Conservation (phyloP, 345 rosid species). For the Pelargonium nanum region DNA sequence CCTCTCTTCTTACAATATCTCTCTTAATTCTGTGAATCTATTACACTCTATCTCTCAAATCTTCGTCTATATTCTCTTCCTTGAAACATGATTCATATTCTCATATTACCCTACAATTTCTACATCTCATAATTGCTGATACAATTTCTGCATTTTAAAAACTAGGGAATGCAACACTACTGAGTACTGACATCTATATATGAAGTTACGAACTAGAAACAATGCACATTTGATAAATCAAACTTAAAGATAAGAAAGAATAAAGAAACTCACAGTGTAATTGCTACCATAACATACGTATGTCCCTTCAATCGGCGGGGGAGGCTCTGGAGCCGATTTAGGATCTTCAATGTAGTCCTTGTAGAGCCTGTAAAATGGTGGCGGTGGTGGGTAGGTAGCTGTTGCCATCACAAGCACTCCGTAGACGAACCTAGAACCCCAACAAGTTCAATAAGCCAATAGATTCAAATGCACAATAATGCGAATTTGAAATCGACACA, state of each 20-base stretch:
- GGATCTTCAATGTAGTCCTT: constrained; percentile 63
- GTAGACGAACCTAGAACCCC: background rate
- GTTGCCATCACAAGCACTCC: constrained; percentile 48
- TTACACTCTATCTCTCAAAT: too few relatives aligned
- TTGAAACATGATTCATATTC: too few relatives aligned
- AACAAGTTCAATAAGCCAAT: background rate
- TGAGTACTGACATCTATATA: background rate
- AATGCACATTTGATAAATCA: too few relatives aligned
- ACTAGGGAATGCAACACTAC: too few relatives aligned
- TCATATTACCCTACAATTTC: too few relatives aligned
- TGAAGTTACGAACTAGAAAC: background rate
- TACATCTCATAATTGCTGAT: too few relatives aligned
- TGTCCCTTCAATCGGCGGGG: constrained; percentile 68
- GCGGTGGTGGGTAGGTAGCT: constrained; percentile 86
- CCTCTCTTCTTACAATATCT: too few relatives aligned
- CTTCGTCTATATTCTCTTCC: too few relatives aligned
- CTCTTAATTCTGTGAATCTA: too few relatives aligned
- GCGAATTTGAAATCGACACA: background rate
- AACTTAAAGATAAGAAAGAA: too few relatives aligned
- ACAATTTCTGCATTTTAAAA: too few relatives aligned
- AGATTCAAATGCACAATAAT: background rate
- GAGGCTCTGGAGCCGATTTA: constrained; percentile 66
- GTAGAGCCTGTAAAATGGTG: constrained; percentile 83
- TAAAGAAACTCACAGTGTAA: constrained; percentile 43
- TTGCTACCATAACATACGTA: constrained; percentile 60